Base-by-base conservation (phyloP, 345 rosid genomes). In the Melaleuca quinquenervia region DNA sequence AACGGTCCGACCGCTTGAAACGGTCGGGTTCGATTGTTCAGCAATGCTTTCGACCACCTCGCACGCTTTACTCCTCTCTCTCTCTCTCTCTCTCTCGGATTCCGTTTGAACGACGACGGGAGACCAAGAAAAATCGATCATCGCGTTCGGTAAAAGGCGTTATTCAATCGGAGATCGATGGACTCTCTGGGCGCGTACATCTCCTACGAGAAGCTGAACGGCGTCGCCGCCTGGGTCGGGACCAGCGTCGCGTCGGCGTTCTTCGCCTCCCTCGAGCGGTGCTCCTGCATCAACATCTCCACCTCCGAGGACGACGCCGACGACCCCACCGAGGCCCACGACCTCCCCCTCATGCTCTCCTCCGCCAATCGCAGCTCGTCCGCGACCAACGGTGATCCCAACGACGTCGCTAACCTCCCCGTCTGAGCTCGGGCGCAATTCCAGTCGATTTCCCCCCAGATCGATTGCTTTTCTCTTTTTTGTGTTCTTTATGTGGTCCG, bases 181-280 rank as follows among this genome's bases (percentile, higher is more conserved):
- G 90, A 90, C 18, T 82, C 78, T 62, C 88, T 85, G n/a, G 83
- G 89, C 48, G 82, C 62, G 36, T 89, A 86, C 87, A 84, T 90
- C 87, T 89, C 93, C 41, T 88, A 86, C 89, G 91, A 89, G 85
- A 89, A 87, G 91, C 89, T 89, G 50, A 87, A 88, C 85, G 91
- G 91, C 83, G 82, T 76, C 60, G 88, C 86, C 20, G 51, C 60
- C 45, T 91, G 93, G 93, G 85, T 91, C 45, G 92, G 93, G n/a
- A 88, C 90, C 21, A 91, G 90, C 89, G 92, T 91, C 45, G 93
- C 90, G 13, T 64, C 87, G 55, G 93, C 93, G 55, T 91, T 91
- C 87, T 91, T 91, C 90, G 88, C 91, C 51, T 91, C 93, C 86
- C 89, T 91, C 44, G 92, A 91, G 56, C 90, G 90, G 13, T 91